Evolutionary conservation across 116 monocot genomes (phyloP), one percentile per base, ranked within the genome.

Genomic region (Thalassia testudinum): DNA sequence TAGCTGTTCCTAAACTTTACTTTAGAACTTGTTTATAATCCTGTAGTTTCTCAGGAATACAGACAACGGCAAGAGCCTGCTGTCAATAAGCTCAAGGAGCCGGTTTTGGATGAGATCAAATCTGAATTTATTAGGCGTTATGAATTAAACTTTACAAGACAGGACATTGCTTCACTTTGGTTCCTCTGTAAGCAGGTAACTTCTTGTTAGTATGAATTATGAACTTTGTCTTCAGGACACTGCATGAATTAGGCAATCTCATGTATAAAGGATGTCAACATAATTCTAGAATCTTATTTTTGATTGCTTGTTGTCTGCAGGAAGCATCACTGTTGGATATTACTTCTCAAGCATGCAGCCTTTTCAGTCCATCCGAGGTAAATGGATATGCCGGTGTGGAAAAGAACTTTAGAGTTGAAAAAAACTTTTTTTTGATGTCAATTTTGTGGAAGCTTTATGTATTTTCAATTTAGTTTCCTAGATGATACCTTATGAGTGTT

Each of bases 171-270:
- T 23, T 82, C 97, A n/a, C 74, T 97, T 0, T 97, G 97, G 97
- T 88, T 97, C 72, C 97, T 97, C 28, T 97, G 97, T 66, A 85
- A 97, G 66, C 97, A 89, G 85, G 97, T 89, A 70, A n/a, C n/a
- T n/a, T n/a, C n/a, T n/a, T n/a, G n/a, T n/a, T n/a, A n/a, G 1
- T 20, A 27, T 40, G 4, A 43, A 34, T 10, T 45, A 45, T 45
- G n/a, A 45, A 16, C 45, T 2, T 4, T 45, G 4, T 21, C 12
- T 43, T 24, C 43, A 7, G 1, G 10, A 7, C 25, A 18, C 22
- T 29, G 8, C 20, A 42, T 37, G 30, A 10, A 34, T 34, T 3
- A 10, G 10, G 30, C 30, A 34, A 5, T 34, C 6, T 34, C 30
- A 34, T 34, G 6, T 5, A 10, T 5, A 10, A 34, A 34, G 10